Evolutionary conservation across 345 rosid species (phyloP).

Genomic region (Draba incana): DNA sequence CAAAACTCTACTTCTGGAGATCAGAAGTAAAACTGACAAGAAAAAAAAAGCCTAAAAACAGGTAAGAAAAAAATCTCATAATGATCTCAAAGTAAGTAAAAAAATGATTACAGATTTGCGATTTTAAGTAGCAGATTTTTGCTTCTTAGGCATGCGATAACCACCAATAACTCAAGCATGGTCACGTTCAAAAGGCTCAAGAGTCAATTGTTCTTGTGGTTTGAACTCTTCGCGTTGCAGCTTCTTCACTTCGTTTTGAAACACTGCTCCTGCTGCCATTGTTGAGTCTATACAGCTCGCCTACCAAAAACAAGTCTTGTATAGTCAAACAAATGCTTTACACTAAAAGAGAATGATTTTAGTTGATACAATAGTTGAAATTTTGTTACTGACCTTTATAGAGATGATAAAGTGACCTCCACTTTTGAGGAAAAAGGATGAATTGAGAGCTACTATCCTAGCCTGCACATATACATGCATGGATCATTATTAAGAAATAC

Average conservation of each 20-base stretch:
- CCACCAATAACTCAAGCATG: conserved; percentile 89
- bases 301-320: conserved; percentile 36
- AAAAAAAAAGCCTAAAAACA: background rate
- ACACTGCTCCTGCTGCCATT: conserved; percentile 75
- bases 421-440: conserved; percentile 77
- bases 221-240: conserved; percentile 75
- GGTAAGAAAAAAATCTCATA: no score
- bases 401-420: conserved; percentile 98
- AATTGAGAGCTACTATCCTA: conserved; percentile 89
- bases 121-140: conserved; percentile 41
- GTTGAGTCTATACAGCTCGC: conserved; percentile 86
- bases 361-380: background rate
- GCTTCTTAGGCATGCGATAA: conserved; percentile 75
- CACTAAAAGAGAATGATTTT: background rate
- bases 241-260: conserved; percentile 75
- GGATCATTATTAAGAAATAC: no score
- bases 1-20: conserved; percentile 1
- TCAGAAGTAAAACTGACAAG: background rate
- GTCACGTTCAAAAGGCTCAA: conserved; percentile 78
- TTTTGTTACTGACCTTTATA: conserved; percentile 71
- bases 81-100: no score
- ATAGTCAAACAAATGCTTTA: background rate
- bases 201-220: conserved; percentile 73
- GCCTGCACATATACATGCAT: conserved; percentile 54
- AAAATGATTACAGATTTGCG: no score